Base-by-base conservation (phyloP, 208 protist species). In the Wallacemonas sp. region DNA sequence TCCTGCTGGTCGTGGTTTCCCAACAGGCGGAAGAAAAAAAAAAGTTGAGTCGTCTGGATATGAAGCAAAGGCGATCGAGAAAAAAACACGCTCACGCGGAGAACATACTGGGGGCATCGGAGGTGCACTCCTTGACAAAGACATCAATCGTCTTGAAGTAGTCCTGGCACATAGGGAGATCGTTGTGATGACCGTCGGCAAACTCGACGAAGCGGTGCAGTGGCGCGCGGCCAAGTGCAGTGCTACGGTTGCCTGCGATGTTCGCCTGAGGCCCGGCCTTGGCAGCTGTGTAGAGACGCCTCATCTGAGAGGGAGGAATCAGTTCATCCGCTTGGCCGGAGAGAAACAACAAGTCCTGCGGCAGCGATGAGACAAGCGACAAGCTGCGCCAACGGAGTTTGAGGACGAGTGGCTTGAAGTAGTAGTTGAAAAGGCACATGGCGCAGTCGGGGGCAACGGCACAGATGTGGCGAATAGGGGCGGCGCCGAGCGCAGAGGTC, bases 241-340 rank as follows among this genome's bases (percentile, higher is more conserved):
- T 3, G 12, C 9, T 8, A 17, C 50, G 26, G 3, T 32, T n/a
- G 10, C 8, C 30, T 34, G n/a, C n/a, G n/a, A n/a, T n/a, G n/a
- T 72, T 57, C 8, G 58, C 27, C 12, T 64, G 58, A 2, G 66
- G 39, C 22, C 27, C 12, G 19, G 61, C 70, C 46, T 78, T 70
- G 29, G 83, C 68, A 4, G 59, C 66, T 33, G 76, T 57, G 78
- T 91, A 88, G 2, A 97, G 75, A 19, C 26, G 37, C 32, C 71
- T 55, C 88, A 96, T 97, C 48, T 96, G 89, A 24, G 34, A 34
- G n/a, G 82, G 72, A 19, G 93, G 93, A n/a, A 97, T 79, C 0
- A 96, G 46, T 70, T 97, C 91, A 65, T 97, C 93, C 39, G 77
- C 70, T 38, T 55, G 36, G 15, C 84, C 91, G 19, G 83, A 87